Conservation (phyloP, 305 asterid species). For the Ajuga reptans region DNA sequence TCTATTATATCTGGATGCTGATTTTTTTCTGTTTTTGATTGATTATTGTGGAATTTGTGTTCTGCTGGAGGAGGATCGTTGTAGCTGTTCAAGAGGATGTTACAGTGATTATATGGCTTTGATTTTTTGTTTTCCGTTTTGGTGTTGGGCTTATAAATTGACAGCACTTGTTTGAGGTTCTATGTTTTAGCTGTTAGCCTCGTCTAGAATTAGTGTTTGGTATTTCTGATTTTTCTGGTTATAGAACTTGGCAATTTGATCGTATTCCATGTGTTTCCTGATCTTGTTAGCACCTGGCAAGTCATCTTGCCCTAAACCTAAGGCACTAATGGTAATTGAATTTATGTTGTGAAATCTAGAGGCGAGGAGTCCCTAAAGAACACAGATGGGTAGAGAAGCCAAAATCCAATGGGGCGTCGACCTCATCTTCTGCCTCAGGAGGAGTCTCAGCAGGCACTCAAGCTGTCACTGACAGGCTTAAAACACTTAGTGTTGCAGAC, state of each 20-base stretch:
- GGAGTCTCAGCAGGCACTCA: slow-evolving; percentile 35
- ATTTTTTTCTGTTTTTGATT: neutral
- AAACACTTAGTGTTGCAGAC: slow-evolving; percentile 40
- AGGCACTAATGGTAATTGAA: neutral
- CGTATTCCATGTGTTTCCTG: neutral
- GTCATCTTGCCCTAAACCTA: neutral
- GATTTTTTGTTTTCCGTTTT: neutral
- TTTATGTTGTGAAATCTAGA: slow-evolving; percentile 34
- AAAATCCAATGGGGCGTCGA: slow-evolving; percentile 20
- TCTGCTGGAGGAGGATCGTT: neutral
- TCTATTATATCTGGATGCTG: neutral
- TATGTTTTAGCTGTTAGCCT: neutral
- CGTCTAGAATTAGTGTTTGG: neutral
- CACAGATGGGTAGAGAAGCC: slow-evolving; percentile 48
- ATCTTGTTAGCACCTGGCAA: neutral
- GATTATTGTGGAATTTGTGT: neutral
- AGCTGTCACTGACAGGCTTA: slow-evolving; percentile 35
- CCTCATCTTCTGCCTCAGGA: slow-evolving; percentile 30
- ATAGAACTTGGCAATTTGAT: neutral
- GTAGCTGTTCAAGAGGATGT: neutral
- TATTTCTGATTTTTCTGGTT: neutral
- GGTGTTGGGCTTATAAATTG: neutral
- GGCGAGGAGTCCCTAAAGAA: slow-evolving; percentile 36
- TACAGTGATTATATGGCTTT: neutral
- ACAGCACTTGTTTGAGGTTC: neutral